Percentiles rank a stretch among this genome's conserved stretches.
Conservation (phyloP, 768 basidiomycete species). For the Agaricus bisporus region DNA sequence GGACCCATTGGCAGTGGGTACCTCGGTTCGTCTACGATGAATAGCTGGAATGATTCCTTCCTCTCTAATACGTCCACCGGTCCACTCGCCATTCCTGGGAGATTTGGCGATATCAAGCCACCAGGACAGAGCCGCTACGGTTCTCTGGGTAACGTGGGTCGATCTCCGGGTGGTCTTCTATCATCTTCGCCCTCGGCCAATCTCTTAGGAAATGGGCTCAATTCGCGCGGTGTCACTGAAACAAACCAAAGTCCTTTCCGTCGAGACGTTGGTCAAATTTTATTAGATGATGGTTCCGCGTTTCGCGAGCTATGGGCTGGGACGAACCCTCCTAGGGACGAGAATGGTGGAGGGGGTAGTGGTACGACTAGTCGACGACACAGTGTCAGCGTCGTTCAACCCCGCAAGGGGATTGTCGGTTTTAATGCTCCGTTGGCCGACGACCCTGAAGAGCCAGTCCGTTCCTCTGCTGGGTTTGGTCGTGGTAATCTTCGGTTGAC, state of each 20-base stretch:
- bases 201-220: constrained; percentile 38
- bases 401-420: constrained; percentile 59
- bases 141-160: constrained; percentile 48
- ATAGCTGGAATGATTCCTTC: constrained; percentile 57
- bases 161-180: constrained; percentile 49
- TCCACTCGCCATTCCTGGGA: constrained; percentile 49
- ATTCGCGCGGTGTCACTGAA: constrained; percentile 21
- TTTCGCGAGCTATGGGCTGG: constrained; percentile 74
- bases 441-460: constrained; percentile 24
- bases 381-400: constrained; percentile 79
- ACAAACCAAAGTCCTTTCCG: constrained; percentile 85
- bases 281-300: constrained; percentile 66
- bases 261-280: constrained; percentile 74
- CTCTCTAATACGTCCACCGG: constrained; percentile 25
- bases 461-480: constrained; percentile 29
- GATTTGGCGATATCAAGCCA: constrained; percentile 58
- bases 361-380: constrained; percentile 81
- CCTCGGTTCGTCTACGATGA: constrained; percentile 36
- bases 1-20: constrained; percentile 48
- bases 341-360: constrained; percentile 59
- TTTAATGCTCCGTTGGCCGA: constrained; percentile 57
- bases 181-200: constrained; percentile 42
- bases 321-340: constrained; percentile 57
- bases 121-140: constrained; percentile 60
- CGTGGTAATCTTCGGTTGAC: constrained; percentile 62